Evolutionary conservation across 1,284 basidiomycete genomes (phyloP).

Genomic region (Inonotus hispidus): DNA sequence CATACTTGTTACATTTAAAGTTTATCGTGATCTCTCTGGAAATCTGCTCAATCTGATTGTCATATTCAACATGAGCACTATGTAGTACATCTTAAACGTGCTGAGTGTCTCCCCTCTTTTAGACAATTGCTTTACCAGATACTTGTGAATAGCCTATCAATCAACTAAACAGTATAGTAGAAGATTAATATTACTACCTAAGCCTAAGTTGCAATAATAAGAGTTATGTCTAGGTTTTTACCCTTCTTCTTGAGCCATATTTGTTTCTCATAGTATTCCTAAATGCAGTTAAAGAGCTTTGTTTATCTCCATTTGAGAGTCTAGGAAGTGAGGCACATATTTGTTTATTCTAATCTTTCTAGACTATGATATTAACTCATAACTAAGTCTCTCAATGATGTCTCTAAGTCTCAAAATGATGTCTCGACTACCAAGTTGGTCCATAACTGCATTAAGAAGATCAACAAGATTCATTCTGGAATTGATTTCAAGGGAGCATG

Average conservation of each 20-base stretch:
- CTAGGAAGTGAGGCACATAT: neutral
- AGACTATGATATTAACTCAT: neutral
- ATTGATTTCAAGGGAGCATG: neutral
- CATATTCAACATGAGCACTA: neutral
- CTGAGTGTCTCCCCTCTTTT: neutral
- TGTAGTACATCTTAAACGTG: neutral
- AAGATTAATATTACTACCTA: neutral
- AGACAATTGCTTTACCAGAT: neutral
- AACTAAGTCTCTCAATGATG: neutral
- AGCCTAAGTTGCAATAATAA: neutral
- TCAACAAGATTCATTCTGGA: neutral
- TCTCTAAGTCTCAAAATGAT: too few relatives aligned
- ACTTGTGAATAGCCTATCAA: neutral
- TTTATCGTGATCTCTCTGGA: neutral
- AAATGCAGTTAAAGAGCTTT: neutral
- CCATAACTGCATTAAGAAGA: neutral
- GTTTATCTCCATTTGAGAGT: neutral
- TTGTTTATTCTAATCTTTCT: neutral
- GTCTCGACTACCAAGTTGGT: neutral
- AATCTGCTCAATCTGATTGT: neutral
- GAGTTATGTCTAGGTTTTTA: neutral
- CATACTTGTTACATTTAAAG: neutral
- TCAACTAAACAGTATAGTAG: neutral
- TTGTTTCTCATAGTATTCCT: neutral
- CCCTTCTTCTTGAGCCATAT: neutral